Conservation (phyloP, 768 basidiomycete genomes). For the Tulasnella calospora region DNA sequence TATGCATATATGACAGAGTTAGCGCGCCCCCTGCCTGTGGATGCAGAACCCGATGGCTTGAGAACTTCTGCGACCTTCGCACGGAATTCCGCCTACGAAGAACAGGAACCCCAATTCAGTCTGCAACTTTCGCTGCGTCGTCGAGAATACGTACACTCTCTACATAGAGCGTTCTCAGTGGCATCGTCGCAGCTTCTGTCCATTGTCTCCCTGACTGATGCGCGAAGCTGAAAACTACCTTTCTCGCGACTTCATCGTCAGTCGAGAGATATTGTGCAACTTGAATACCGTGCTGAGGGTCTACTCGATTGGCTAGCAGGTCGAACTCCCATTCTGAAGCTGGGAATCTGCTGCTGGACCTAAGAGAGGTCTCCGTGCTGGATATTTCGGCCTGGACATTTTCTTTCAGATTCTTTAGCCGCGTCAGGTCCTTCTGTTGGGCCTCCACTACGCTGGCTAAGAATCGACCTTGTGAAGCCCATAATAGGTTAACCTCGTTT, state of each 20-base stretch:
- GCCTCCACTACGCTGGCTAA: neutral
- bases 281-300: neutral
- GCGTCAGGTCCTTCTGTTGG: neutral
- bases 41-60: neutral
- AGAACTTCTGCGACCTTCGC: neutral
- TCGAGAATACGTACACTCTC: neutral
- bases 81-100: neutral
- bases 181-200: neutral
- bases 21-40: neutral
- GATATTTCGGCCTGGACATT: neutral
- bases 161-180: neutral
- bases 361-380: neutral
- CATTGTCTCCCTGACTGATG: neutral
- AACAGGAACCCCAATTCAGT: neutral
- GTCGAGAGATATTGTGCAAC: conserved; percentile 11
- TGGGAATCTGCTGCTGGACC: neutral
- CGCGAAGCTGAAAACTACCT: neutral
- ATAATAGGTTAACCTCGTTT: neutral
- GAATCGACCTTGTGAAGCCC: neutral
- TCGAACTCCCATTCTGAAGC: conserved; percentile 12
- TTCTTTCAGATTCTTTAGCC: neutral
- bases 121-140: neutral
- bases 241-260: conserved; percentile 11
- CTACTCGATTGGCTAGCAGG: neutral
- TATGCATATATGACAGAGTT: neutral